A percentile compares a stretch with the other conserved stretches of the same genome.
Conservation (phyloP, 257 asterid genomes). For the Gentiana straminea region DNA sequence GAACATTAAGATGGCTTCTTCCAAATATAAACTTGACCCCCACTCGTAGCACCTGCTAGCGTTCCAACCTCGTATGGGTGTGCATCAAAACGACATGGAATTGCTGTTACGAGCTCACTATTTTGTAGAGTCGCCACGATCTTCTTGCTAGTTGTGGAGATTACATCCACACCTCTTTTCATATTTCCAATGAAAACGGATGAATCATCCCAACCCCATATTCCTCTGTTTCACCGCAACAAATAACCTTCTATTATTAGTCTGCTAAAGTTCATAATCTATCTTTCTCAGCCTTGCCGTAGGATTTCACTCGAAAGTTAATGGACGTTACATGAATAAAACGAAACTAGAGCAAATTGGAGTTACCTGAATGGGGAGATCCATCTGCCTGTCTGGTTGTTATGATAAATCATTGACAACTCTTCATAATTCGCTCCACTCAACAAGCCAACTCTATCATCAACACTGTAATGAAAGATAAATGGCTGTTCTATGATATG, state of each 20-base stretch:
- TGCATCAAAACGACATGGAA: slow-evolving; percentile 42
- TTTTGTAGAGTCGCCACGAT: slow-evolving; percentile 46
- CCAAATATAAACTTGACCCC: slow-evolving; percentile 84
- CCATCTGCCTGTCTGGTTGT: slow-evolving; percentile 68
- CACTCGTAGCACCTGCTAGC: slow-evolving; percentile 75
- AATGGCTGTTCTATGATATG: not conserved
- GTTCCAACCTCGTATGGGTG: slow-evolving; percentile 33
- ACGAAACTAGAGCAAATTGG: not conserved
- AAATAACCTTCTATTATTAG: not conserved
- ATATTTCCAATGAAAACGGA: slow-evolving; percentile 64
- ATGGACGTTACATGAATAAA: not conserved
- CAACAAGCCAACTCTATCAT: slow-evolving; percentile 51
- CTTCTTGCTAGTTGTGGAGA: slow-evolving; percentile 29
- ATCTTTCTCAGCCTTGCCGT: no score
- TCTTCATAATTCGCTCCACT: slow-evolving; percentile 67
- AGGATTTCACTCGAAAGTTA: no score
- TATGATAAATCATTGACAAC: slow-evolving; percentile 44
- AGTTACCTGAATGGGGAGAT: slow-evolving; percentile 66
- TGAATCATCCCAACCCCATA: slow-evolving; percentile 99
- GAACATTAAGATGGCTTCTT: slow-evolving; percentile 9
- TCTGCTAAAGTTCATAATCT: not conserved
- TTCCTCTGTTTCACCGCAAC: slow-evolving; percentile 40
- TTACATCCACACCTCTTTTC: slow-evolving; percentile 63
- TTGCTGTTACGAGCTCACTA: slow-evolving; percentile 57
- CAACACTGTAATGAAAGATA: slow-evolving; percentile 38